Conservation (phyloP, 768 basidiomycete species). For the Calvatia gigantea region DNA sequence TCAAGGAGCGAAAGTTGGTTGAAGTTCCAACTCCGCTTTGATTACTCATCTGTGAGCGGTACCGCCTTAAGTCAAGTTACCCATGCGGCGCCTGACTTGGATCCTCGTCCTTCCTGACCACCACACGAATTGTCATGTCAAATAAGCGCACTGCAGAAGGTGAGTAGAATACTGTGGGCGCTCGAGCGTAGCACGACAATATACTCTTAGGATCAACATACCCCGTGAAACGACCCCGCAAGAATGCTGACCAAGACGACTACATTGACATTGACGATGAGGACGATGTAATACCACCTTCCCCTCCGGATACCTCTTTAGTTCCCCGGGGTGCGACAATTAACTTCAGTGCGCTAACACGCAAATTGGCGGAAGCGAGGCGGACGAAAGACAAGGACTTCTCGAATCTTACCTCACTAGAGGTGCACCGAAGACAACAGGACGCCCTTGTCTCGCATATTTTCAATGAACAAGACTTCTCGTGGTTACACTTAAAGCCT, state of each 20-base stretch:
- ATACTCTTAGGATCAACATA: slow-evolving; percentile 26
- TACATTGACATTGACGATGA: slow-evolving; percentile 56
- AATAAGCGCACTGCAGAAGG: slow-evolving; percentile 38
- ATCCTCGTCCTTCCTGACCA: too few relatives aligned
- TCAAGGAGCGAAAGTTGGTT: slow-evolving; percentile 21
- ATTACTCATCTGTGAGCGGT: slow-evolving; percentile 20
- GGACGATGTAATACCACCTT: slow-evolving; percentile 53
- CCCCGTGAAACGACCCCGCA: slow-evolving; percentile 42
- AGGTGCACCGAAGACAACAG: slow-evolving; percentile 68
- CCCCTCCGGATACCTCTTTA: slow-evolving; percentile 49
- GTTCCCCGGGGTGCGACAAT: slow-evolving; percentile 77
- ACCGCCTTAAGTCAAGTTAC: background rate
- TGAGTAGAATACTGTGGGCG: slow-evolving; percentile 16
- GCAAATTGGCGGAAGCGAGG: slow-evolving; percentile 68
- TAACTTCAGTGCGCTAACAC: slow-evolving; percentile 80
- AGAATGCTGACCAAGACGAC: slow-evolving; percentile 48
- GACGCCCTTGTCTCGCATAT: slow-evolving; percentile 77
- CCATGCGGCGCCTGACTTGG: too few relatives aligned
- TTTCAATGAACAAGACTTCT: slow-evolving; percentile 83
- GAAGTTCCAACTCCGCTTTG: slow-evolving; percentile 33
- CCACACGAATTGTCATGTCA: slow-evolving; percentile 21
- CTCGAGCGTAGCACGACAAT: slow-evolving; percentile 4
- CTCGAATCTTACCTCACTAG: slow-evolving; percentile 49
- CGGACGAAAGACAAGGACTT: slow-evolving; percentile 41
- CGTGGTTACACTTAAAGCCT: slow-evolving; percentile 79